phyloP scores from a whole-genome alignment of 805 yeast species.

The Candida nitratophila region DNA sequence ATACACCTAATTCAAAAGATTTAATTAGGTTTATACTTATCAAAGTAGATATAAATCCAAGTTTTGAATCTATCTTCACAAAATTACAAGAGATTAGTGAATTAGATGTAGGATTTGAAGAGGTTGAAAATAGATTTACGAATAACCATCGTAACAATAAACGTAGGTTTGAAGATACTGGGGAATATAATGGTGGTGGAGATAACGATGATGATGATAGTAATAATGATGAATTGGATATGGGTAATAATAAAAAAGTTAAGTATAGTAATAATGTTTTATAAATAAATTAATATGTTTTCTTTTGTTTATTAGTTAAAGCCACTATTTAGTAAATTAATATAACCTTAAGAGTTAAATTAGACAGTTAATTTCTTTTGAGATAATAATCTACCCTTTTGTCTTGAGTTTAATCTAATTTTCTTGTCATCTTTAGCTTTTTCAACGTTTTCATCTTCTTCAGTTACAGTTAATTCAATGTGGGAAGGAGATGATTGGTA shows the following conservation, averaged over 20 bases:
- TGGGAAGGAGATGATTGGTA: constrained; percentile 99
- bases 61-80: constrained; percentile 9
- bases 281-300: not conserved
- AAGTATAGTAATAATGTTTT: too few relatives aligned
- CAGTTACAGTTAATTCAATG: constrained; percentile 95
- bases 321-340: not conserved
- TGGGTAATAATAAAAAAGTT: too few relatives aligned
- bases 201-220: constrained; percentile 1
- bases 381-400: constrained; percentile 84
- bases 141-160: not conserved
- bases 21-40: constrained; percentile 17
- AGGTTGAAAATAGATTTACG: constrained; percentile 1
- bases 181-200: too few relatives aligned
- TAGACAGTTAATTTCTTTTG: constrained; percentile 77
- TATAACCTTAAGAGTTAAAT: not conserved
- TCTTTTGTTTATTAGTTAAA: not conserved
- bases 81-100: constrained; percentile 3
- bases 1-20: constrained; percentile 14
- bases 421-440: constrained; percentile 57
- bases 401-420: constrained; percentile 81
- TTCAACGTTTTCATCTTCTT: constrained; percentile 88
- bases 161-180: not conserved
- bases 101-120: constrained; percentile 14
- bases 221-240: not conserved
- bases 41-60: constrained; percentile 8